Evolutionary conservation across 371 early-diverging fungal genomes (phyloP), one percentile per base, ranked within the genome.

Genomic region (Mucor racemosus): DNA sequence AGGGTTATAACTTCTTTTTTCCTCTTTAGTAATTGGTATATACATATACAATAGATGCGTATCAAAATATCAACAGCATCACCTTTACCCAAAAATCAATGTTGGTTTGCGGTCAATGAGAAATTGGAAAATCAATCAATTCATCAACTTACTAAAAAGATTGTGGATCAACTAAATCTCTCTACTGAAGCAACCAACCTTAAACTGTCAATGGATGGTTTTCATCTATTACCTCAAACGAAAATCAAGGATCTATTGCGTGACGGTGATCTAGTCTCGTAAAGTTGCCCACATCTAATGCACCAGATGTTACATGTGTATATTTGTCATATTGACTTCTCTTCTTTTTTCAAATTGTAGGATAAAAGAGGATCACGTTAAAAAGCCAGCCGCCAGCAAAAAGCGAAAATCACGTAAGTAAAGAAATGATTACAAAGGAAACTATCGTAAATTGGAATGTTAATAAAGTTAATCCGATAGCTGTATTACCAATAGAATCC

Each of bases 221-320:
- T 50, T 44, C 14, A 33, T 0, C 57, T 72, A 31, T 42, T 67
- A 13, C 72, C 72, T 26, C 64, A 64, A 35, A 41, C 35, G 7
- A 48, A 15, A 34, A 55, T 60, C n/a, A 38, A 60, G 34, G 64
- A 56, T 9, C 13, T 72, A 0, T 1, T 72, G 7, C 67, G 65
- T 40, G 72, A 72, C 54, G 61, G 63, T 35, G 72, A 72, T 61
- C 57, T 60, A 40, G 50, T 68, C 48, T 58, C 17, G 68, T 68
- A 68, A 67, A 36, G 15, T 13, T 35, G 5, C 13, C 6, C 5
- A n/a, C n/a, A 10, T 10, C n/a, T 17, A 17, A n/a, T 14, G 7
- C 9, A 34, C 5, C 19, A 34, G 31, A 55, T 26, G 15, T 11
- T 15, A 34, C 10, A 14, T 19, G 7, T 31, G 15, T 44, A 33